phyloP scores from a whole-genome alignment of 352 stramenopile species.

The Elongisporangium undulatum region DNA sequence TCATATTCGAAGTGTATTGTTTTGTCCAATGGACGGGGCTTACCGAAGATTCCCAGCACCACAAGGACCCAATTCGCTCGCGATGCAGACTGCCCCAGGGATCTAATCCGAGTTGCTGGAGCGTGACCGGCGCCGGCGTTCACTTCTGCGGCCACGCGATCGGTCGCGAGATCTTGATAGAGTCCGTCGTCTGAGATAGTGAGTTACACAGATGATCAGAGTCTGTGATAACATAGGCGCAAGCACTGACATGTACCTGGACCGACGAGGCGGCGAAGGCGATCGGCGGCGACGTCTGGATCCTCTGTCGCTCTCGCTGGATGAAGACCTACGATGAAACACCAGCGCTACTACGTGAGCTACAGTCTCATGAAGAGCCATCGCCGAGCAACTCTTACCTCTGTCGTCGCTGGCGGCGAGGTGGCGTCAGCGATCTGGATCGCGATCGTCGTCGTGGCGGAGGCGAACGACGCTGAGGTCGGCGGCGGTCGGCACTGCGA shows the following conservation, averaged over 20 bases:
- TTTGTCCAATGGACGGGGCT: background rate
- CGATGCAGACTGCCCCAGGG: background rate
- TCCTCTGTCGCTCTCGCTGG: background rate
- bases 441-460: constrained; percentile 10
- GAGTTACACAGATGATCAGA: background rate
- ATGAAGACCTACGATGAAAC: background rate
- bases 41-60: background rate
- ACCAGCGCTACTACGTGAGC: background rate
- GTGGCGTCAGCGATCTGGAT: constrained; percentile 8
- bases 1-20: background rate
- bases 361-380: background rate
- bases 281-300: background rate
- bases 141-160: background rate
- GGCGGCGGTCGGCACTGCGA: constrained; percentile 14
- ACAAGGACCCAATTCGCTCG: background rate
- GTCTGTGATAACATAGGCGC: background rate
- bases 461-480: constrained; percentile 11
- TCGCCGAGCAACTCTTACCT: constrained; percentile 1
- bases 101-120: background rate
- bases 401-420: constrained; percentile 1
- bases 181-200: background rate
- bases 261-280: background rate
- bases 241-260: background rate
- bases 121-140: background rate
- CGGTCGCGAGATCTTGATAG: background rate